Evolutionary conservation across 1,284 basidiomycete genomes (phyloP).

Genomic region (Apiotrichum gracile): DNA sequence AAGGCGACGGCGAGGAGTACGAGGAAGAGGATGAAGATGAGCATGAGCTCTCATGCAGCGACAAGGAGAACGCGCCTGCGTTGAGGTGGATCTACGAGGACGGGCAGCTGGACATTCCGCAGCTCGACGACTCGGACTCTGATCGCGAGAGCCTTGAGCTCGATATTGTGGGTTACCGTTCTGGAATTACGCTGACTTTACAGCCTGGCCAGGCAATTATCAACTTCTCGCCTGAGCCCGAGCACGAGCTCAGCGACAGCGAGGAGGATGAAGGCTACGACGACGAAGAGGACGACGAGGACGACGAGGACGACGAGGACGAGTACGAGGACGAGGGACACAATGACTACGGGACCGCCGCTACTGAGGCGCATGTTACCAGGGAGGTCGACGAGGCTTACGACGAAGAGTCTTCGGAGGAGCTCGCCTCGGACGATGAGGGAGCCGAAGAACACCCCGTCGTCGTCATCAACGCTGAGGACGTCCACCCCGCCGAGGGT

Average conservation of each 20-base stretch:
- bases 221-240: conserved; percentile 7
- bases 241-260: conserved; percentile 6
- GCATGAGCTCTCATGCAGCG: conserved; percentile 21
- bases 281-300: conserved; percentile 2
- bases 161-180: conserved; percentile 28
- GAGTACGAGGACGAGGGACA: conserved; percentile 2
- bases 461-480: conserved; percentile 6
- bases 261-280: conserved; percentile 1
- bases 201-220: conserved; percentile 26
- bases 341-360: background rate
- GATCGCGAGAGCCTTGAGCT: conserved; percentile 30
- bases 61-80: conserved; percentile 14
- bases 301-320: conserved; percentile 7
- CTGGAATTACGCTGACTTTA: background rate
- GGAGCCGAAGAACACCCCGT: background rate
- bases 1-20: conserved; percentile 6
- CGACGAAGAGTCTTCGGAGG: conserved; percentile 2
- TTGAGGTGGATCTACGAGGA: conserved; percentile 32
- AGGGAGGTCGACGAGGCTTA: conserved; percentile 3
- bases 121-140: conserved; percentile 30
- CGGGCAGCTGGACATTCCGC: conserved; percentile 15
- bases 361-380: background rate
- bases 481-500: background rate
- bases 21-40: conserved; percentile 14
- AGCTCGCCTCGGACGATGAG: background rate